Percentiles rank a stretch among this genome's conserved stretches.
phyloP scores from a whole-genome alignment of 192 early-diverging fungal species.

The Lunasporangiospora selenospora region DNA sequence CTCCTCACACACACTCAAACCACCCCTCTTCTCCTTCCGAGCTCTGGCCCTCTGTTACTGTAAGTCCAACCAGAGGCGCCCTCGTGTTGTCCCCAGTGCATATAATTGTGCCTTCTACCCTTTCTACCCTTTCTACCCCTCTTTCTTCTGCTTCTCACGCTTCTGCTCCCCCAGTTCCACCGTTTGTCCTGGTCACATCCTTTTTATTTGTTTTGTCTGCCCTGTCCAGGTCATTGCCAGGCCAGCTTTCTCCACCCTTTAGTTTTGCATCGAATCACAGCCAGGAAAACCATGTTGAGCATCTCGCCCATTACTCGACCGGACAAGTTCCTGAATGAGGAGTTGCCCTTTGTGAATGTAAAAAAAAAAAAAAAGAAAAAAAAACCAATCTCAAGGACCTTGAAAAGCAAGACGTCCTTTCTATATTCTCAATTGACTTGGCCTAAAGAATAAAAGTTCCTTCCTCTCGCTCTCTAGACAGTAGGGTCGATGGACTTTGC shows the following conservation, averaged over 20 bases:
- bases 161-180: neutral
- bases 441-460: neutral
- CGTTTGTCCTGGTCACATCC: neutral
- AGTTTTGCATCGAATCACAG: neutral
- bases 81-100: no score
- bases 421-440: neutral
- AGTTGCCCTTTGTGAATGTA: conserved; percentile 37
- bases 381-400: neutral
- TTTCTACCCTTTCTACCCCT: neutral
- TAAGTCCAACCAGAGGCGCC: conserved; percentile 13
- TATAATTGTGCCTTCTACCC: neutral
- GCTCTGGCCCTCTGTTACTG: no score
- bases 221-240: neutral
- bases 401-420: neutral
- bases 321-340: conserved; percentile 27
- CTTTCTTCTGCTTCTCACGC: neutral
- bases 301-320: conserved; percentile 24
- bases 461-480: no score
- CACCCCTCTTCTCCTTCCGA: no score
- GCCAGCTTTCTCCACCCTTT: neutral
- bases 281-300: conserved; percentile 17
- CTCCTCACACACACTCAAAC: no score
- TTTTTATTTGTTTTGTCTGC: neutral
- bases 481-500: conserved; percentile 28
- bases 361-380: neutral